Evolutionary conservation across 306 rosid genomes (phyloP), one percentile per base, ranked within the genome.

Genomic region (Trichosanthes cucumerina): DNA sequence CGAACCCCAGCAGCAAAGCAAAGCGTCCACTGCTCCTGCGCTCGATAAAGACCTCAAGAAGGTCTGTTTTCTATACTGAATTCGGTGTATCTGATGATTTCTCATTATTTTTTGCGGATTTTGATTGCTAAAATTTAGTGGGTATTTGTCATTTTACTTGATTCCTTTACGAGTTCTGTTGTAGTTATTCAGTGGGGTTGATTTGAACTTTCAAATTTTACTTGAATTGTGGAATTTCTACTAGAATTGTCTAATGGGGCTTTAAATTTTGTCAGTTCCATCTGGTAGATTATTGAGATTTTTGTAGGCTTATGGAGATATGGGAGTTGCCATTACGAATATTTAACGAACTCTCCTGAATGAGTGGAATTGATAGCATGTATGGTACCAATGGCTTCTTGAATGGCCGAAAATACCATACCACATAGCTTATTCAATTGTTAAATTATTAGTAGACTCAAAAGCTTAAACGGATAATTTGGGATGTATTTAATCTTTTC

Each of bases 41-140:
- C 79, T 92, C 0, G 96, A 95, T 68, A 90, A 89, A 47, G 97
- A 95, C 78, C 96, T 95, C 79, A 95, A 92, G 87, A 95, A 87
- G 97, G 98, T 86, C 64, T 8, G 74, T n/a, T 73, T 71, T 64
- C 26, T 49, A 14, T 26, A 24, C 36, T 43, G 9, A 8, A 46
- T 74, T 74, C 38, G 47, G 77, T 15, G 4, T 50, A 31, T 39
- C 7, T 70, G 9, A 7, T 66, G 7, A 28, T 38, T 33, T 43
- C 7, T 15, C 24, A 7, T 10, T n/a, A 1, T 11, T 26, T 33
- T 71, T 41, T 57, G 19, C 38, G 36, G 44, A 18, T 28, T 60
- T 53, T 31, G 60, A 33, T 7, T 24, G 36, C 34, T n/a, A 1
- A 21, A 34, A 13, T 57, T 6, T 13, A 43, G 34, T 72, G 57